Conservation (phyloP, 2,329 filamentous ascomycete genomes). For the Penicillium psychrosexuale region DNA sequence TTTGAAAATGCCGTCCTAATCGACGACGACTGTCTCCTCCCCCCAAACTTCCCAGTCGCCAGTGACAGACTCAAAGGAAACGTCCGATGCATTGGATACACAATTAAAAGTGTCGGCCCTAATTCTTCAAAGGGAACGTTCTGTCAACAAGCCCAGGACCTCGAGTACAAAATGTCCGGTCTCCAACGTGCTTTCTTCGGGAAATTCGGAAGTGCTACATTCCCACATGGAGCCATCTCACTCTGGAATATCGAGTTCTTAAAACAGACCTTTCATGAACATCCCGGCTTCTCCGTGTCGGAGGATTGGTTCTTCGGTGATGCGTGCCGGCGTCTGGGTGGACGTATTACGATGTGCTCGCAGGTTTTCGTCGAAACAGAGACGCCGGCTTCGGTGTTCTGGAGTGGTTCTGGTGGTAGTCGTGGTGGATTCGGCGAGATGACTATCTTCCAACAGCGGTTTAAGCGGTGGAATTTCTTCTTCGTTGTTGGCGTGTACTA, state of each 20-base stretch:
- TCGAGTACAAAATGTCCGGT: conserved; percentile 54
- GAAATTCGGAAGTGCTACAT: conserved; percentile 47
- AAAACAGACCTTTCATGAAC: conserved; percentile 46
- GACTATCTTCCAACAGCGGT: conserved; percentile 53
- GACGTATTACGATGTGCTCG: conserved; percentile 50
- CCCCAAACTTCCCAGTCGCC: conserved; percentile 49
- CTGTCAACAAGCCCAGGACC: conserved; percentile 50
- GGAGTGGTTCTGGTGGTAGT: conserved; percentile 34
- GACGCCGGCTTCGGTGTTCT: conserved; percentile 47
- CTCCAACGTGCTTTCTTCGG: conserved; percentile 47
- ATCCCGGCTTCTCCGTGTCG: conserved; percentile 51
- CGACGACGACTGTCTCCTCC: conserved; percentile 51
- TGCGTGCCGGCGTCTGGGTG: conserved; percentile 45
- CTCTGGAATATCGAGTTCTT: conserved; percentile 50
- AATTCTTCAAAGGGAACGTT: conserved; percentile 36
- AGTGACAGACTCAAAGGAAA: conserved; percentile 43
- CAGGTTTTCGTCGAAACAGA: conserved; percentile 53
- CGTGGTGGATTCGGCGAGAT: conserved; percentile 53
- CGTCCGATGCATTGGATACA: conserved; percentile 50
- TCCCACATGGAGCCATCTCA: conserved; percentile 52
- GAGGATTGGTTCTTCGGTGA: conserved; percentile 56
- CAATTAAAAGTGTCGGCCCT: conserved; percentile 47
- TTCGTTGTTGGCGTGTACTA: conserved; percentile 51
- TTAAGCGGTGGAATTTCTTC: conserved; percentile 54
- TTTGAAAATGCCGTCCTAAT: conserved; percentile 50